A percentile compares a stretch with the other conserved stretches of the same genome.
These are phyloP conservation scores for Urochloa ruziziensis DNA, from an alignment of 176 grass and related monocot species.

Conservation along the genomic window DNA sequence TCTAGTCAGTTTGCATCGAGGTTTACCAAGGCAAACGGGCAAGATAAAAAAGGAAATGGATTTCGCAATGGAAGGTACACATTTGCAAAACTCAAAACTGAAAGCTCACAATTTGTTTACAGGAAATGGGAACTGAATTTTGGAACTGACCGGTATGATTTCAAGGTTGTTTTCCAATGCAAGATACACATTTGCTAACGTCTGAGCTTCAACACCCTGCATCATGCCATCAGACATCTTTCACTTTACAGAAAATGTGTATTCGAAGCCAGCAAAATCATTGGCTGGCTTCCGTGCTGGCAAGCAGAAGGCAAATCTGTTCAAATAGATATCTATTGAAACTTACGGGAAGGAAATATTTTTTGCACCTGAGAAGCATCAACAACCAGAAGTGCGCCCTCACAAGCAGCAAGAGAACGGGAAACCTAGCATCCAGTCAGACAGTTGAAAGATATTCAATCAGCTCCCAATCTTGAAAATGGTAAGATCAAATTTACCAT, in stretches of 20 bases:
- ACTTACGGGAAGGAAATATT: conserved; percentile 65
- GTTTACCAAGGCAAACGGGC: neutral
- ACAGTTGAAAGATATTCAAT: conserved; percentile 30
- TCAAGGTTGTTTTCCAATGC: conserved; percentile 92
- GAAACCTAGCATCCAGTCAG: conserved; percentile 69
- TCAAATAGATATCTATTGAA: conserved; percentile 30
- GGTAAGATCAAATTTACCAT: neutral
- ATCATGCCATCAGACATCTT: conserved; percentile 39
- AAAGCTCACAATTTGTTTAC: neutral
- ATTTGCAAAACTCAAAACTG: neutral
- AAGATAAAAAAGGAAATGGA: conserved; percentile 13
- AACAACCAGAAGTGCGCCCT: conserved; percentile 93
- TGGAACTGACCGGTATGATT: conserved; percentile 82
- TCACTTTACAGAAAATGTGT: conserved; percentile 7
- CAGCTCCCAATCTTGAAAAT: conserved; percentile 10
- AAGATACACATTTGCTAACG: conserved; percentile 94
- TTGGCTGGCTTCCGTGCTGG: conserved; percentile 13
- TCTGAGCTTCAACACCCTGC: conserved; percentile 99
- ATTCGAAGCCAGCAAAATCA: conserved; percentile 26
- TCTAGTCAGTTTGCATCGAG: conserved; percentile 8
- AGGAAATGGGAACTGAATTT: neutral
- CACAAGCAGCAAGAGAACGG: conserved; percentile 96
- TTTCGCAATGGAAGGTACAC: neutral
- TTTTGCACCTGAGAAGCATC: conserved; percentile 98
- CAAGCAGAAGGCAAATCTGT: conserved; percentile 26